Percentiles rank a stretch among this genome's conserved stretches.
These are phyloP conservation scores for Calonectria multiphialidica DNA, from an alignment of 2,329 filamentous ascomycete species.

Conservation along the genomic window DNA sequence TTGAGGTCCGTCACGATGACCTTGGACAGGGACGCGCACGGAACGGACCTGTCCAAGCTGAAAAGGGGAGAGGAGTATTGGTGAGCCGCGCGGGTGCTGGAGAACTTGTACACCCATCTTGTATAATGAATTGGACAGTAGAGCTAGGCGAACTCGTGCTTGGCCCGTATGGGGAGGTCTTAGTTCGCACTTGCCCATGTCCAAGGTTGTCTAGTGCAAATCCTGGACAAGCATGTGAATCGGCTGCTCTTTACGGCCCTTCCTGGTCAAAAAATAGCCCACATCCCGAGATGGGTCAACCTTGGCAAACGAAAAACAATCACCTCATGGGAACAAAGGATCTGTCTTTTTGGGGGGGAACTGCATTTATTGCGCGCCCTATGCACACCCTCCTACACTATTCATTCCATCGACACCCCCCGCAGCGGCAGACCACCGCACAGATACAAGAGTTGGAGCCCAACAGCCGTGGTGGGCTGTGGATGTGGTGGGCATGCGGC, in stretches of 20 bases:
- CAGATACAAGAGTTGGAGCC: conserved; percentile 34
- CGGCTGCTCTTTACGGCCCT: background rate
- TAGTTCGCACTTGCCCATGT: background rate
- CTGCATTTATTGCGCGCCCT: conserved; percentile 45
- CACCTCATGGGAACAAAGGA: background rate
- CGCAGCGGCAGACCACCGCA: conserved; percentile 31
- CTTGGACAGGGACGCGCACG: background rate
- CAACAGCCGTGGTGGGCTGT: conserved; percentile 25
- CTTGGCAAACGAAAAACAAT: background rate
- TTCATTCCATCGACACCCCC: conserved; percentile 45
- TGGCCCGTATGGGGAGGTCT: background rate
- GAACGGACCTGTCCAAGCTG: background rate
- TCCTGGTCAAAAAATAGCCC: background rate
- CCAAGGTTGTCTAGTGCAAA: background rate
- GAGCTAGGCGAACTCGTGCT: background rate
- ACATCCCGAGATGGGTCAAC: background rate
- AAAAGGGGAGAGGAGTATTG: background rate
- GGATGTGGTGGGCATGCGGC: conserved; percentile 21
- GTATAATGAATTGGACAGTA: background rate
- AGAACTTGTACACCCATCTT: background rate
- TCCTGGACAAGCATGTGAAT: background rate
- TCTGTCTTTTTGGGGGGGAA: conserved; percentile 28
- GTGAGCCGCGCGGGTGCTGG: background rate
- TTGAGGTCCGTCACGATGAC: background rate
- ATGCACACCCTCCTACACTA: conserved; percentile 47